Evolutionary conservation across 2,329 filamentous ascomycete genomes (phyloP), one percentile per base, ranked within the genome.

Genomic region (Rutstroemia sp.): DNA sequence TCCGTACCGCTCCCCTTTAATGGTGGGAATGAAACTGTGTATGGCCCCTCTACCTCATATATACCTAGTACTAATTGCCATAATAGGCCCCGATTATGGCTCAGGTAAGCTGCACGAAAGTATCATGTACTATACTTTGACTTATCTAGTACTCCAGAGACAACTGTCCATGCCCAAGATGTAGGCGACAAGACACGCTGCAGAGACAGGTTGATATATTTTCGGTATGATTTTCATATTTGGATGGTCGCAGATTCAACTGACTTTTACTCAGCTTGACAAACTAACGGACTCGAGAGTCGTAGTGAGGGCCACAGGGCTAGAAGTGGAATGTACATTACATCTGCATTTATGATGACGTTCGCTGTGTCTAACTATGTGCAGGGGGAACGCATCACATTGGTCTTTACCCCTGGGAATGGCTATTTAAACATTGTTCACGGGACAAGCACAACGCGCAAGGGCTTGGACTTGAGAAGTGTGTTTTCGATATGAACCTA

Each of bases 171-270:
- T 92, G 87, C 67, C 64, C 70, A 1, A 69, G 73, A 58, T 91
- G 88, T 67, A 76, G 87, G 23, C 85, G 90, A 69, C 79, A 80
- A 56, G 80, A 84, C 59, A 92, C 88, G 4, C 82, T 78, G 69
- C 88, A 92, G 70, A 75, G 86, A 25, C 78, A 80, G 51, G 76
- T 87, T 55, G 79, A 89, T 64, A 88, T 83, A 0, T 89, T 89
- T 63, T 75, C 78, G 10, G 53, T 56, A 38, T 36, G 44, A 16
- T 23, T 47, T 4, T 21, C 16, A 47, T 17, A 47, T 16, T 23
- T 14, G 2, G 23, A 3, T 2, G 16, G 5, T 25, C n/a, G 8
- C 25, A 12, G 14, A 7, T 23, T 16, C 44, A 25, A 25, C 44
- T 47, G 9, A 23, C 21, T 27, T 25, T 19, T 19, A 21, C 12